phyloP scores from a whole-genome alignment of 345 rosid species.

The Excoecaria cochinchinensis region DNA sequence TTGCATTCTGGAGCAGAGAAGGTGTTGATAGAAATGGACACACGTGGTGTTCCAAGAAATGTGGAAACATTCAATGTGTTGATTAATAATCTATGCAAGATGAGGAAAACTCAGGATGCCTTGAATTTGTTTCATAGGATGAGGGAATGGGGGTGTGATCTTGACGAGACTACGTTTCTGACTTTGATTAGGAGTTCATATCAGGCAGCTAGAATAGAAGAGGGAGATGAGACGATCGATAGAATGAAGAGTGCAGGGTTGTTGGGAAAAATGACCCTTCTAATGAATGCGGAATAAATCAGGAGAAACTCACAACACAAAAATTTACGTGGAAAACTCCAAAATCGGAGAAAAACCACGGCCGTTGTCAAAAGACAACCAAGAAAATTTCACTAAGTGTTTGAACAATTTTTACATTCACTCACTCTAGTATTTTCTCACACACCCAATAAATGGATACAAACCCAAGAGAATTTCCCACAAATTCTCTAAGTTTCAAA shows the following conservation, averaged over 20 bases:
- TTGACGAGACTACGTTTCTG: slow-evolving; percentile 60
- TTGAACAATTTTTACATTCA: too few species aligned
- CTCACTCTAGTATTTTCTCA: too few species aligned
- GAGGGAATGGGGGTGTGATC: slow-evolving; percentile 84
- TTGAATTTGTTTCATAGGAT: slow-evolving; percentile 66
- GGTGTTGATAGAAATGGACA: slow-evolving; percentile 82
- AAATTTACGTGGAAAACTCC: too few species aligned
- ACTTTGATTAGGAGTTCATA: slow-evolving; percentile 72
- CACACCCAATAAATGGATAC: too few species aligned
- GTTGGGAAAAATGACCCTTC: too few species aligned
- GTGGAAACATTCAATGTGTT: slow-evolving; percentile 82
- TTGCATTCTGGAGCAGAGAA: slow-evolving; percentile 66
- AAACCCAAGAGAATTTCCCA: too few species aligned
- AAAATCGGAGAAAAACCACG: too few species aligned
- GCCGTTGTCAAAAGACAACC: too few species aligned
- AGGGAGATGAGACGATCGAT: slow-evolving; percentile 94
- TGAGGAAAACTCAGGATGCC: slow-evolving; percentile 80
- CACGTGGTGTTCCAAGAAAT: slow-evolving; percentile 79
- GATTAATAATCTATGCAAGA: slow-evolving; percentile 70
- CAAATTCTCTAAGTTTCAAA: too few species aligned
- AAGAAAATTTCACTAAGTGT: too few species aligned
- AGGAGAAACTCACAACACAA: too few species aligned
- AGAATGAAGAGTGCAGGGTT: slow-evolving; percentile 86
- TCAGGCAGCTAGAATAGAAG: slow-evolving; percentile 84
- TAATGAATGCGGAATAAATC: too few species aligned